Conservation (phyloP, 2,329 filamentous ascomycete species). For the Cladosporium sp. region DNA sequence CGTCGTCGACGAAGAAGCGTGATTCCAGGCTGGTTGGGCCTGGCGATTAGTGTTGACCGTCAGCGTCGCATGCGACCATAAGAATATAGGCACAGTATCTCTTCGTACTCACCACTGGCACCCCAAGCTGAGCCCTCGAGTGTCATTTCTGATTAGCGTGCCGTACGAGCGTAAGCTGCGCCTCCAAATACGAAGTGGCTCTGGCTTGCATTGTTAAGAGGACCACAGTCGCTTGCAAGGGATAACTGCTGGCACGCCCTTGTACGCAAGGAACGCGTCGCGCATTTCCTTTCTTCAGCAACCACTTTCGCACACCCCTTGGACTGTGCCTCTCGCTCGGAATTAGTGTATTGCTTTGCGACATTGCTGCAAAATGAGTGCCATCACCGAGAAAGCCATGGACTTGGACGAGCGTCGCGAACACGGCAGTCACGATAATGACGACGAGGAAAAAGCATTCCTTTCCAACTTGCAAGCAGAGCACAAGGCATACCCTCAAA, state of each 20-base stretch:
- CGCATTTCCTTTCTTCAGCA: slow-evolving; percentile 7
- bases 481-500: slow-evolving; percentile 12
- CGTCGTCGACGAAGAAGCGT: slow-evolving; percentile 52
- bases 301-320: slow-evolving; percentile 1
- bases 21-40: slow-evolving; percentile 43
- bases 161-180: slow-evolving; percentile 22
- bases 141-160: slow-evolving; percentile 19
- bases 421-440: not conserved
- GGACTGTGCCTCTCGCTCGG: not conserved
- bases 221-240: slow-evolving; percentile 9
- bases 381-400: not conserved
- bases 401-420: not conserved
- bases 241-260: slow-evolving; percentile 11
- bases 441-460: slow-evolving; percentile 13
- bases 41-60: slow-evolving; percentile 14
- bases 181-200: slow-evolving; percentile 20
- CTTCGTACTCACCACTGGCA: slow-evolving; percentile 21
- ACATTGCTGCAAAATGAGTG: slow-evolving; percentile 5
- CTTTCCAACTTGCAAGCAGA: not conserved
- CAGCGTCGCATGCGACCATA: not conserved
- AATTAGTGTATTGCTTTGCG: not conserved
- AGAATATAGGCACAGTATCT: not conserved
- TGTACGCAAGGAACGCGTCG: slow-evolving; percentile 6
- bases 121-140: slow-evolving; percentile 22
- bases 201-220: slow-evolving; percentile 14